Conservation (phyloP, 768 basidiomycete genomes). For the Boletus rufocinnamomeus region DNA sequence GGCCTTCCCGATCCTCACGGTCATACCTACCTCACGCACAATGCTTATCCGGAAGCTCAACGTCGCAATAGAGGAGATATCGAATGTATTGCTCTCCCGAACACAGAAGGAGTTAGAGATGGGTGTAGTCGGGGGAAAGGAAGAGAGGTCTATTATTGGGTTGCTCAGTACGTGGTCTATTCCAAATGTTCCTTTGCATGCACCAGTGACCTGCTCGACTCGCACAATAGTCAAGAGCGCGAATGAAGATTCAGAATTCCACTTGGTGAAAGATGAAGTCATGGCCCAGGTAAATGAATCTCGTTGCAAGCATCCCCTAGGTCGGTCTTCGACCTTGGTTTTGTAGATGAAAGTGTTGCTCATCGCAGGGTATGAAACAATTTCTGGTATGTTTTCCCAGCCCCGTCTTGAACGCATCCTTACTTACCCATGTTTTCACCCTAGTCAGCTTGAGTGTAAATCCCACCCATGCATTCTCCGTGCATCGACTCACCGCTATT, state of each 20-base stretch:
- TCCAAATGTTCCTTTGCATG: too few species aligned
- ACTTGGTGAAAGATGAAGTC: conserved; percentile 32
- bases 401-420: neutral
- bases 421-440: too few species aligned
- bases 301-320: neutral
- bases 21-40: neutral
- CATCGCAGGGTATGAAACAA: conserved; percentile 24
- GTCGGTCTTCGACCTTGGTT: neutral
- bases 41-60: neutral
- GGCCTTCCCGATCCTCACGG: too few species aligned
- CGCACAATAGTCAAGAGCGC: conserved; percentile 39
- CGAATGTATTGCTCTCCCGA: too few species aligned
- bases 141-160: too few species aligned
- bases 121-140: too few species aligned
- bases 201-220: too few species aligned
- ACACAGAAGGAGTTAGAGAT: too few species aligned
- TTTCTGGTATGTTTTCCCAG: conserved; percentile 14
- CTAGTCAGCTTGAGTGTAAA: conserved; percentile 18
- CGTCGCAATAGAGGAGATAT: neutral
- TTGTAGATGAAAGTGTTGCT: conserved; percentile 21
- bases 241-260: conserved; percentile 22
- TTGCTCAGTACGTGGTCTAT: too few species aligned
- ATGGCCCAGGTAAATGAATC: conserved; percentile 20
- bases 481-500: too few species aligned
- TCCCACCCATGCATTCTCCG: too few species aligned